phyloP scores from a whole-genome alignment of 306 rosid genomes.

The Dryas octopetala region DNA sequence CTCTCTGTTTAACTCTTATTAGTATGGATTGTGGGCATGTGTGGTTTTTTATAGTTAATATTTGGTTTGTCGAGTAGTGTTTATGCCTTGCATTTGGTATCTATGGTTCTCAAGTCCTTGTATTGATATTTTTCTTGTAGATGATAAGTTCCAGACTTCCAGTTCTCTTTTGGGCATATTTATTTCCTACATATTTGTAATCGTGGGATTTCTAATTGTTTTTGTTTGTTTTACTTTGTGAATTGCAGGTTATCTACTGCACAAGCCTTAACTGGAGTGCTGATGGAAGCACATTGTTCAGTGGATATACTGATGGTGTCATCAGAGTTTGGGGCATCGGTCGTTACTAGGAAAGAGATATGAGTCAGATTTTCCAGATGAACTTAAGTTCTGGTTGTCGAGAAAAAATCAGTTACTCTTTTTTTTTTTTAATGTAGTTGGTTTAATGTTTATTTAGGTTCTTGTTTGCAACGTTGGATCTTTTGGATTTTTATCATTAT shows the following conservation, averaged over 20 bases:
- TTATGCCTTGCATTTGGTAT: too few relatives aligned
- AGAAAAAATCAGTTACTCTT: constrained; percentile 37
- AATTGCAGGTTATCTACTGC: constrained; percentile 70
- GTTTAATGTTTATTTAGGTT: constrained; percentile 31
- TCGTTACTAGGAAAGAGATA: constrained; percentile 42
- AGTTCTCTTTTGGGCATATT: not conserved
- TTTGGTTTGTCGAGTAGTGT: too few relatives aligned
- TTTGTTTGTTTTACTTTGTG: not conserved
- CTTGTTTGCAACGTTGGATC: constrained; percentile 36
- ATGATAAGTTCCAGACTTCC: too few relatives aligned
- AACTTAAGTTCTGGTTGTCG: constrained; percentile 31
- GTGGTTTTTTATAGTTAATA: too few relatives aligned
- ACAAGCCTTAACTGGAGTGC: constrained; percentile 92
- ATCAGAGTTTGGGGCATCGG: constrained; percentile 96
- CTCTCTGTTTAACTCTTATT: too few relatives aligned
- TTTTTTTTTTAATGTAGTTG: constrained; percentile 31
- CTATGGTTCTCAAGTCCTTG: too few relatives aligned
- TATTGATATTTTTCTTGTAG: too few relatives aligned
- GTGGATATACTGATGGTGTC: constrained; percentile 94
- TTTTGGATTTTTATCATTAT: constrained; percentile 32
- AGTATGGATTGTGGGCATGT: too few relatives aligned
- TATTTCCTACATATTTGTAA: not conserved
- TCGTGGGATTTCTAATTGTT: not conserved
- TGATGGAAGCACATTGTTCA: constrained; percentile 95
- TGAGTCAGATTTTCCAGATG: constrained; percentile 15